These are phyloP conservation scores for Phellopilus nigrolimitatus DNA, from an alignment of 1,284 basidiomycete genomes.

Conservation along the genomic window DNA sequence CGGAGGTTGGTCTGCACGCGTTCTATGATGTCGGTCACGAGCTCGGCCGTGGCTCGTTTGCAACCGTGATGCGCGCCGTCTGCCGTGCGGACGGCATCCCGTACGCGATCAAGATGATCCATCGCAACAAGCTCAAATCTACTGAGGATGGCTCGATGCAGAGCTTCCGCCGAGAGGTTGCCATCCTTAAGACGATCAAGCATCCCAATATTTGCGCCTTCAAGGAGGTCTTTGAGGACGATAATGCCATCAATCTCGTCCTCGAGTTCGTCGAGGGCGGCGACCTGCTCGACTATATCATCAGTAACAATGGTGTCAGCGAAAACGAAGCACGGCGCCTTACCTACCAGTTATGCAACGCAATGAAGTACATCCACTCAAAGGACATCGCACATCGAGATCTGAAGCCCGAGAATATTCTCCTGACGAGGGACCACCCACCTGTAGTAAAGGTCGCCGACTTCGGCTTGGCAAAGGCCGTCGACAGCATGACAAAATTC, in stretches of 20 bases:
- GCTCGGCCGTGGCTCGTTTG: conserved; percentile 79
- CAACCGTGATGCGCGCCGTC: conserved; percentile 70
- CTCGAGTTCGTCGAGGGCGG: conserved; percentile 82
- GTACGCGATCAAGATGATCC: conserved; percentile 77
- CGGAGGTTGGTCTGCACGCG: conserved; percentile 50
- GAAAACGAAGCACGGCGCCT: conserved; percentile 29
- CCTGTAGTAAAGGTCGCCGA: conserved; percentile 83
- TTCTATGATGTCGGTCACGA: conserved; percentile 61
- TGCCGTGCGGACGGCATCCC: conserved; percentile 52
- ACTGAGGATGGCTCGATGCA: conserved; percentile 33
- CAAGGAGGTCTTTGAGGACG: conserved; percentile 72
- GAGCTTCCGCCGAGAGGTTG: conserved; percentile 71
- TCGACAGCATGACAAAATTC: conserved; percentile 69
- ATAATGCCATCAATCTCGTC: conserved; percentile 68
- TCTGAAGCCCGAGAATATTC: conserved; percentile 87
- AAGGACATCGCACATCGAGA: conserved; percentile 84
- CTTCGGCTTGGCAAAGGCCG: conserved; percentile 88
- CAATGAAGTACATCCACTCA: conserved; percentile 56
- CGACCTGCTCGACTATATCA: conserved; percentile 81
- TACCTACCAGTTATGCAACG: neutral
- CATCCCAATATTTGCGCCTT: conserved; percentile 82
- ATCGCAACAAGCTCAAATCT: conserved; percentile 39
- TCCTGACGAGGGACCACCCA: conserved; percentile 61
- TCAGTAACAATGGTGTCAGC: conserved; percentile 55
- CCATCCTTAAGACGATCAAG: conserved; percentile 67